phyloP scores from a whole-genome alignment of 225 moss, liverwort and hornwort species.

The Neckera pumila region DNA sequence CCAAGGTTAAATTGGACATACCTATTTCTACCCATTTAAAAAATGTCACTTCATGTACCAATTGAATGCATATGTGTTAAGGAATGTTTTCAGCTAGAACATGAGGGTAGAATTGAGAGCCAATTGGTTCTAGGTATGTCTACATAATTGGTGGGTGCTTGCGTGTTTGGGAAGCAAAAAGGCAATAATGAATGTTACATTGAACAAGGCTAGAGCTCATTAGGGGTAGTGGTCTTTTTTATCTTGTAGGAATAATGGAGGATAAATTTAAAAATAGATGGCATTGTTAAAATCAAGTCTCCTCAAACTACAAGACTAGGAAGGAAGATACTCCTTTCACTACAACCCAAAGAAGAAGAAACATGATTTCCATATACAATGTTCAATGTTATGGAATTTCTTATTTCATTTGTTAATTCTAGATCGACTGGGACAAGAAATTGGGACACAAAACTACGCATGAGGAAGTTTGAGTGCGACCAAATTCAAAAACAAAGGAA shows the following conservation, averaged over 20 bases:
- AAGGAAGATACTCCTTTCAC: background rate
- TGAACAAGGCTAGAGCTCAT: background rate
- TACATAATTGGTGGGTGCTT: fast-evolving
- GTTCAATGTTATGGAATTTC: background rate
- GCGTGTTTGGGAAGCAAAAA: background rate
- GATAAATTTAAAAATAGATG: background rate
- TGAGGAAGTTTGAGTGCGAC: fast-evolving
- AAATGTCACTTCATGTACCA: background rate
- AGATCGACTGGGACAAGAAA: background rate
- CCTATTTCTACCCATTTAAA: background rate
- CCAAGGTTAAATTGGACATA: background rate
- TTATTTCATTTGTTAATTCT: background rate
- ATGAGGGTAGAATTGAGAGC: background rate
- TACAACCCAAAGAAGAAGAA: background rate
- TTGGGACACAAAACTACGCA: too few relatives aligned
- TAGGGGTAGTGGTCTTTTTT: fast-evolving
- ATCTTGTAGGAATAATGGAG: fast-evolving
- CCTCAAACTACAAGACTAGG: fast-evolving
- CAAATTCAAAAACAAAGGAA: fast-evolving
- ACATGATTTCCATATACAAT: background rate
- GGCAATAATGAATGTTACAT: fast-evolving
- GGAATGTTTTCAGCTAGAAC: background rate
- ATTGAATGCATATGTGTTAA: background rate
- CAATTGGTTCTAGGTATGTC: background rate
- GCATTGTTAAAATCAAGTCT: background rate